A percentile compares a stretch with the other conserved stretches of the same genome.
phyloP scores from a whole-genome alignment of 1,284 basidiomycete genomes.

The Malassezia sp. region DNA sequence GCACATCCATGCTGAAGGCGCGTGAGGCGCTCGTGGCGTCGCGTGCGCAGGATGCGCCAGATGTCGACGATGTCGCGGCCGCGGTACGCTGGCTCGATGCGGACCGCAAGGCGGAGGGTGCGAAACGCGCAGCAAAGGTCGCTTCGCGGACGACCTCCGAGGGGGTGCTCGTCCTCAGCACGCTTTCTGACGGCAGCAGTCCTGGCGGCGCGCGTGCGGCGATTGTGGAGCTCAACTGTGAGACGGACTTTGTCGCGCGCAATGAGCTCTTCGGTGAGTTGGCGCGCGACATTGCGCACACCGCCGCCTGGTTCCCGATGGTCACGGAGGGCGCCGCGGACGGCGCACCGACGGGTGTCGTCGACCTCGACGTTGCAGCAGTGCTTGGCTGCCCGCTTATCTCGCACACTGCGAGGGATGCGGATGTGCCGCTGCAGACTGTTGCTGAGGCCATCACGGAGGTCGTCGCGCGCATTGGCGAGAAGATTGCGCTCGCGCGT shows the following conservation, averaged over 20 bases:
- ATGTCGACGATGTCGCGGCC: conserved; percentile 60
- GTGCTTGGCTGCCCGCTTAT: conserved; percentile 44
- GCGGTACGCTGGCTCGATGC: conserved; percentile 71
- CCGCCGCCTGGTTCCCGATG: conserved; percentile 68
- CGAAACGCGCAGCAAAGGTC: conserved; percentile 72
- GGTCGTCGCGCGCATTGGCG: conserved; percentile 71
- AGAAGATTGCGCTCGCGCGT: conserved; percentile 71
- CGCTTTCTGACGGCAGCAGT: conserved; percentile 56
- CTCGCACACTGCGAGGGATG: conserved; percentile 12
- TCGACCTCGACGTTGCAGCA: conserved; percentile 21
- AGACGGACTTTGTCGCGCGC: conserved; percentile 88
- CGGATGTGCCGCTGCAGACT: conserved; percentile 50
- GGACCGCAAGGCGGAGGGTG: conserved; percentile 61
- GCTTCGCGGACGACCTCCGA: conserved; percentile 62
- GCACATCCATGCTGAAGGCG: conserved; percentile 72
- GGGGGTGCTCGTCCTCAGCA: conserved; percentile 64
- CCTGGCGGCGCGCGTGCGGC: conserved; percentile 54
- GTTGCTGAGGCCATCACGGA: conserved; percentile 67
- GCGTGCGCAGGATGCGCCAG: conserved; percentile 15
- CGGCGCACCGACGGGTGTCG: too few relatives aligned
- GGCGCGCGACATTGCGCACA: conserved; percentile 70
- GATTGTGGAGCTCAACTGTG: conserved; percentile 87
- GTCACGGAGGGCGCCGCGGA: conserved; percentile 10
- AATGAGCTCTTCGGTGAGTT: conserved; percentile 72
- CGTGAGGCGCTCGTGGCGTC: conserved; percentile 69